These are phyloP conservation scores for Neopestalotiopsis clavispora DNA, from an alignment of 2,329 filamentous ascomycete genomes.

Conservation along the genomic window DNA sequence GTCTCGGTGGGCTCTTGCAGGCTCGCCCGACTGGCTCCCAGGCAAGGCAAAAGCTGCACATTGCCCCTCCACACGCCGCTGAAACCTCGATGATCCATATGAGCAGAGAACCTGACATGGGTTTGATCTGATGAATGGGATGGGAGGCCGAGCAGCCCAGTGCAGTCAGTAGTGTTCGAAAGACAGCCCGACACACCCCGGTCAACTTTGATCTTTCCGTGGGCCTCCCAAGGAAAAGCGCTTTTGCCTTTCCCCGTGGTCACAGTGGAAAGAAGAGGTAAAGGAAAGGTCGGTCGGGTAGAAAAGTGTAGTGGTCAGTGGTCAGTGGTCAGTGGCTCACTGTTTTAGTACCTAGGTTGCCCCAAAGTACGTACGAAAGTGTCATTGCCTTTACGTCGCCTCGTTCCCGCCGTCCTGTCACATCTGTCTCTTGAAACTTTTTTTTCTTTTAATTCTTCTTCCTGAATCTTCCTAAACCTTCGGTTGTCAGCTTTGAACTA, in stretches of 20 bases:
- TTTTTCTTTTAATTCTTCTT: neutral
- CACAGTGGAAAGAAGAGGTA: no score
- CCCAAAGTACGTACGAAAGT: neutral
- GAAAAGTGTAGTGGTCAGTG: neutral
- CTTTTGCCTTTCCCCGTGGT: no score
- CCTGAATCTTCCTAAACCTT: neutral
- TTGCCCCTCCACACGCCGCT: constrained; percentile 13
- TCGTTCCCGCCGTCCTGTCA: neutral
- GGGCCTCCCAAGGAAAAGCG: no score
- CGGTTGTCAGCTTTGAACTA: neutral
- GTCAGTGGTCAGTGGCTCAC: neutral
- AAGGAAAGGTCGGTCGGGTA: no score
- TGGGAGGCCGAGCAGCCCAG: neutral
- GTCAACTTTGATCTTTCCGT: no score
- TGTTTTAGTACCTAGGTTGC: neutral
- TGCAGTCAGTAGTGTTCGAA: neutral
- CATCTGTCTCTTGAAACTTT: neutral
- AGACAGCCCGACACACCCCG: no score
- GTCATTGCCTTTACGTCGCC: constrained; percentile 1
- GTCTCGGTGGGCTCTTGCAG: neutral
- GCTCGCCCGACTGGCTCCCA: neutral
- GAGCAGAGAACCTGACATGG: neutral
- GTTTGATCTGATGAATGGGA: neutral
- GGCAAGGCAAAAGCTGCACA: neutral
- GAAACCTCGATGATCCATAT: constrained; percentile 12